Evolutionary conservation across 176 grass and related monocot genomes (phyloP).

Genomic region (Oryza punctata): DNA sequence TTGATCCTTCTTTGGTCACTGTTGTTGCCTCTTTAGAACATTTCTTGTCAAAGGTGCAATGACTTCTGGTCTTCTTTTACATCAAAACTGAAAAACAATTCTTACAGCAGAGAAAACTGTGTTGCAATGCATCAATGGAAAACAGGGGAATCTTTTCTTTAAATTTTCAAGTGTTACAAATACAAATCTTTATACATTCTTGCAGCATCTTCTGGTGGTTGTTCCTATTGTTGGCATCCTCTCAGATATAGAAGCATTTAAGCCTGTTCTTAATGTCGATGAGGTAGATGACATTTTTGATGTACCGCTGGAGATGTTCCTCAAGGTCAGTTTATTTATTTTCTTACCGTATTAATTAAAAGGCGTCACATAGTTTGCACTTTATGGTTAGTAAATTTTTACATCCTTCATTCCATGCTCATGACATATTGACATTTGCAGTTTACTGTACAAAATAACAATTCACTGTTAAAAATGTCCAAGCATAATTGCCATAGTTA

Average conservation of each 20-base stretch:
- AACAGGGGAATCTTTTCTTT: background rate
- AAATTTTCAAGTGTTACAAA: background rate
- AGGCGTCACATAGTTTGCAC: background rate
- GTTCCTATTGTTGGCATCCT: constrained; percentile 64
- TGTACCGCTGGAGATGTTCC: constrained; percentile 76
- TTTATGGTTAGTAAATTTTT: no score
- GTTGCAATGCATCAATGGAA: background rate
- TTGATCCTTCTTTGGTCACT: constrained; percentile 59
- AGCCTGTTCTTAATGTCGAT: constrained; percentile 46
- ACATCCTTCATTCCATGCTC: no score
- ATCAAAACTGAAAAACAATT: background rate
- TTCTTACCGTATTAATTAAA: constrained; percentile 8
- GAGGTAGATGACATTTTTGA: constrained; percentile 70
- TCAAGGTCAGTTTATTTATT: constrained; percentile 53
- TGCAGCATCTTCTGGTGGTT: constrained; percentile 79
- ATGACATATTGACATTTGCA: background rate
- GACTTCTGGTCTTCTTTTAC: background rate
- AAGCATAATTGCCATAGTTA: background rate
- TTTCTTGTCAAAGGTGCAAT: constrained; percentile 62
- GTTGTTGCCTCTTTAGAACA: constrained; percentile 59
- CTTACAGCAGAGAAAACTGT: background rate
- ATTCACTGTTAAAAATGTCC: constrained; percentile 10
- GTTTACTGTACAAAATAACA: background rate
- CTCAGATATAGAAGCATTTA: constrained; percentile 53
- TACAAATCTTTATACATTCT: background rate